Percentiles rank a stretch among this genome's conserved stretches.
These are phyloP conservation scores for Purpureocillium takamizusanense DNA, from an alignment of 2,329 filamentous ascomycete genomes.

Conservation along the genomic window DNA sequence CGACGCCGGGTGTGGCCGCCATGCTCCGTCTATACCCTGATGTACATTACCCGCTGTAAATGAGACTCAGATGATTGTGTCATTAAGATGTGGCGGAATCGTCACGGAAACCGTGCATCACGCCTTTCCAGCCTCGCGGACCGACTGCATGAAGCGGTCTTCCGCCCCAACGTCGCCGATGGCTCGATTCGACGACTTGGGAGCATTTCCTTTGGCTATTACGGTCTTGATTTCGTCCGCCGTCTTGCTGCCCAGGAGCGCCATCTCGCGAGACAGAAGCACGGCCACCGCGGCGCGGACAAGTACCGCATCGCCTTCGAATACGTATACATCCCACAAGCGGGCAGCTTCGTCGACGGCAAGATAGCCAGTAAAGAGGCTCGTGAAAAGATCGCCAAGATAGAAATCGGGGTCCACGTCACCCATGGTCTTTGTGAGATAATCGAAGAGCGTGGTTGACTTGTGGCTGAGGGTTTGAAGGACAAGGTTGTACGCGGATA, in stretches of 20 bases:
- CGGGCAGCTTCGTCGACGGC: conserved; percentile 62
- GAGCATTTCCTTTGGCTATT: conserved; percentile 19
- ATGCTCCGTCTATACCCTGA: conserved; percentile 10
- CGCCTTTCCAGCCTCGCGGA: conserved; percentile 25
- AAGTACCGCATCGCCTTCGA: conserved; percentile 68
- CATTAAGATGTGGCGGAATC: not conserved
- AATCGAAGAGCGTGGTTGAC: conserved; percentile 52
- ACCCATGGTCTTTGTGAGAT: conserved; percentile 45
- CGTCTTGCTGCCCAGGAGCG: conserved; percentile 37
- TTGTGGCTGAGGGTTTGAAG: conserved; percentile 59
- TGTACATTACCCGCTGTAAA: conserved; percentile 14
- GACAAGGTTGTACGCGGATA: conserved; percentile 59
- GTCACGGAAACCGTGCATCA: conserved; percentile 6
- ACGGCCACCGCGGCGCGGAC: conserved; percentile 64
- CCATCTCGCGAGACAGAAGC: conserved; percentile 44
- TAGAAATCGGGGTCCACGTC: conserved; percentile 41
- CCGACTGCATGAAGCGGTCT: conserved; percentile 29
- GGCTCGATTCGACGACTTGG: conserved; percentile 20
- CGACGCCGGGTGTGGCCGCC: too few relatives aligned
- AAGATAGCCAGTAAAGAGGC: conserved; percentile 54
- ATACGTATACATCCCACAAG: conserved; percentile 75
- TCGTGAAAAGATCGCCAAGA: conserved; percentile 51
- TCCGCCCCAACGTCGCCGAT: conserved; percentile 36
- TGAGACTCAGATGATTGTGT: conserved; percentile 6
- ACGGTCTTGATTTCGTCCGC: conserved; percentile 33